Percentiles rank a stretch among this genome's conserved stretches.
Evolutionary conservation across 768 basidiomycete genomes (phyloP).

Genomic region (Saitozyma podzolica): DNA sequence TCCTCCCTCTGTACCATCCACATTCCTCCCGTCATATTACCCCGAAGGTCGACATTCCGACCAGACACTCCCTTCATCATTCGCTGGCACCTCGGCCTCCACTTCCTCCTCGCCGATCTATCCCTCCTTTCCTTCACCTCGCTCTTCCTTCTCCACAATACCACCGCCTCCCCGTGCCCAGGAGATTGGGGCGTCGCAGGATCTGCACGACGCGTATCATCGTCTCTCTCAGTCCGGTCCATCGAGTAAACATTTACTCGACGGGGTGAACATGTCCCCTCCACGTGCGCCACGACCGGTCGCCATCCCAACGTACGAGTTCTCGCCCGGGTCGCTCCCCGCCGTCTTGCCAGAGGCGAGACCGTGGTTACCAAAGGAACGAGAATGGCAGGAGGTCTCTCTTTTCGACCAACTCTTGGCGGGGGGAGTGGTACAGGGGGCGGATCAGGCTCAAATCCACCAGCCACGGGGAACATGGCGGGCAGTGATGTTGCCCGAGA

Average conservation of each 20-base stretch:
- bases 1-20: slow-evolving; percentile 5
- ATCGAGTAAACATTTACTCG: background rate
- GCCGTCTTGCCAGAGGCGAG: background rate
- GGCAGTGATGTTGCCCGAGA: no score
- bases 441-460: no score
- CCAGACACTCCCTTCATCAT: background rate
- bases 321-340: background rate
- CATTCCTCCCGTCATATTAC: slow-evolving; percentile 14
- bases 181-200: background rate
- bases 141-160: background rate
- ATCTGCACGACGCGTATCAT: background rate
- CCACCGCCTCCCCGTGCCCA: background rate
- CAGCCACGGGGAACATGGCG: no score
- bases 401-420: no score
- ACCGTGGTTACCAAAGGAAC: background rate
- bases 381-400: background rate
- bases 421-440: no score
- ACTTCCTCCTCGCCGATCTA: background rate
- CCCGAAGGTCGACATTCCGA: slow-evolving; percentile 3
- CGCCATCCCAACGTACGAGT: slow-evolving; percentile 6
- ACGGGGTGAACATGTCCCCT: background rate
- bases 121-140: background rate
- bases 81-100: background rate
- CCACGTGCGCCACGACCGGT: slow-evolving; percentile 1
- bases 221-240: slow-evolving; percentile 1